A percentile compares a stretch with the other conserved stretches of the same genome.
Evolutionary conservation across 225 moss, liverwort and hornwort genomes (phyloP).

Genomic region (Neckera pumila): DNA sequence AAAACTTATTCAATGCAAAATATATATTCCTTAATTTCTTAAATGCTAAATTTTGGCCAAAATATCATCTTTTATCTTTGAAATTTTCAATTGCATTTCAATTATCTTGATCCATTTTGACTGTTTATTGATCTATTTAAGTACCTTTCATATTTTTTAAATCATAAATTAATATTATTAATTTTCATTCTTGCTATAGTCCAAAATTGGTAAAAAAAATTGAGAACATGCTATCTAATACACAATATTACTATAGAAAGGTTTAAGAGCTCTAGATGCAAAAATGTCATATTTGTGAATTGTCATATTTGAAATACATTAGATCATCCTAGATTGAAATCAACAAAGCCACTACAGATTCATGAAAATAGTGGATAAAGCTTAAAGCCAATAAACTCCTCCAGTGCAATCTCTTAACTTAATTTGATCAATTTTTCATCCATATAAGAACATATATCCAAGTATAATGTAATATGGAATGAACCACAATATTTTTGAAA

Average conservation of each 20-base stretch:
- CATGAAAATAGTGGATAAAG: not conserved
- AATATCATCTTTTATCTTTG: rapidly evolving
- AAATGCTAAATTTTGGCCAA: not conserved
- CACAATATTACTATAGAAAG: not conserved
- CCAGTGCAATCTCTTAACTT: not conserved
- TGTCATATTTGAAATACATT: not conserved
- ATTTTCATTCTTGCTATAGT: not conserved
- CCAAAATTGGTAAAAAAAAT: not conserved
- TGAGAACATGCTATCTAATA: rapidly evolving
- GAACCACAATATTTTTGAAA: not conserved
- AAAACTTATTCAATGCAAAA: not conserved
- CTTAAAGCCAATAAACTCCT: not conserved
- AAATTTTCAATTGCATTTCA: not conserved
- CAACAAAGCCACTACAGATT: rapidly evolving
- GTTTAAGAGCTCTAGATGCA: not conserved
- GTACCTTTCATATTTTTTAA: not conserved
- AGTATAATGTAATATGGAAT: not conserved
- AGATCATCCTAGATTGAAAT: not conserved
- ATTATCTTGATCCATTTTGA: not conserved
- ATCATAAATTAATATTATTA: not conserved
- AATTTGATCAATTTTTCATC: not conserved
- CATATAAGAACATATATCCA: not conserved
- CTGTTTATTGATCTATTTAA: not conserved
- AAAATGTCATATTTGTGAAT: not conserved
- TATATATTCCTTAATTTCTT: too few species aligned